Evolutionary conservation across 1,139 yeast genomes (phyloP), one percentile per base, ranked within the genome.

Genomic region (Scheffersomyces parashehatae): DNA sequence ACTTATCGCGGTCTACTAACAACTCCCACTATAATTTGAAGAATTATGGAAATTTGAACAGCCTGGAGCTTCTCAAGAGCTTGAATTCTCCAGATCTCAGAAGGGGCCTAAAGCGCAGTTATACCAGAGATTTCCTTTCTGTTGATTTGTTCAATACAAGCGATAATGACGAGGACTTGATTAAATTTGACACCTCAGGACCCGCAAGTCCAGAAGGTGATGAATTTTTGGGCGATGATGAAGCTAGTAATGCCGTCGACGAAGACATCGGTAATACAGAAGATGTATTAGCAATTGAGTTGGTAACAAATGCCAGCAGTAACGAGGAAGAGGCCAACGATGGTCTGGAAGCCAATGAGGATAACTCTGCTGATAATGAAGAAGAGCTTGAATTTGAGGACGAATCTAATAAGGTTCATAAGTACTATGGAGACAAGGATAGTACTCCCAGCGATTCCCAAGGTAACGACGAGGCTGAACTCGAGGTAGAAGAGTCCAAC

Each of bases 21-120:
- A 53, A 46, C 29, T 58, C 64, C 10, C 45, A 48, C n/a, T 47
- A 45, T 29, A 56, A 60, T 40, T 50, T 61, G 38, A 53, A 54
- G 13, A 29, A 34, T 7, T 35, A 36, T 11, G 26, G 31, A 10
- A 34, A 28, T n/a, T 35, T 34, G 15, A 30, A 15, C 12, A 8
- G 35, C 24, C 35, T 14, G 24, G 16, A 38, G 4, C 13, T 33
- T 8, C 15, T 41, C 15, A 37, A 37, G 30, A 37, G 38, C 15
- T 31, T 42, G 12, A 15, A 39, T 13, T 35, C 43, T 5, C 38
- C 47, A 10, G 45, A 39, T 20, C 28, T 37, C 30, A 41, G 45
- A 32, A 40, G 43, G 31, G 36, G 39, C 9, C 20, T 37, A 4
- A 30, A 32, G 14, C 29, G 28, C 16, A 35, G 33, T 6, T 4